Conservation (phyloP, 1,284 basidiomycete genomes). For the Leccinum insigne region DNA sequence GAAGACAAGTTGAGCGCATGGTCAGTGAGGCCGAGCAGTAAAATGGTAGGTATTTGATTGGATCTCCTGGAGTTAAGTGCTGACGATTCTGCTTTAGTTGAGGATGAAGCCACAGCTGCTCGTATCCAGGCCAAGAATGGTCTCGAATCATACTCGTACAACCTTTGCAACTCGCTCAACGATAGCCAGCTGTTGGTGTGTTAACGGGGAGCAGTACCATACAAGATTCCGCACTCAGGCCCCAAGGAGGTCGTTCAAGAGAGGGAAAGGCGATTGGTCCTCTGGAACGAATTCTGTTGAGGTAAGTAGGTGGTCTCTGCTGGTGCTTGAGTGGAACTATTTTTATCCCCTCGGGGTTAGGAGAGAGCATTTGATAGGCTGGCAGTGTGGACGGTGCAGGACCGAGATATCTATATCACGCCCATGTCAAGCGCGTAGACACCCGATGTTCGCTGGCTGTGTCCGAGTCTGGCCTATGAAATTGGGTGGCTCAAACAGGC, state of each 20-base stretch:
- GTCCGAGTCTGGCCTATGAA: too few species aligned
- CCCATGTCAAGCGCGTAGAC: too few species aligned
- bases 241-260: conserved; percentile 34
- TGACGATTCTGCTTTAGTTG: conserved; percentile 45
- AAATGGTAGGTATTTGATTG: conserved; percentile 53
- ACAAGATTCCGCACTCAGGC: conserved; percentile 8
- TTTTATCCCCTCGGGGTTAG: too few species aligned
- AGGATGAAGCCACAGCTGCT: conserved; percentile 81
- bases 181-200: conserved; percentile 72
- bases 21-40: conserved; percentile 92
- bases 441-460: too few species aligned
- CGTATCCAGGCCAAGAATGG: conserved; percentile 89
- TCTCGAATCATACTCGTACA: conserved; percentile 95
- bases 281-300: too few species aligned
- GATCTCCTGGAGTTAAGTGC: not conserved
- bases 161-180: conserved; percentile 88
- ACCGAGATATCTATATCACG: too few species aligned
- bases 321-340: too few species aligned
- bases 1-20: conserved; percentile 86
- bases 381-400: too few species aligned
- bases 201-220: conserved; percentile 50
- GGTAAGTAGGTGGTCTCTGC: too few species aligned
- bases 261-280: too few species aligned
- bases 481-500: too few species aligned
- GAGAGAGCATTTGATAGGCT: too few species aligned